Evolutionary conservation across 2,329 filamentous ascomycete species (phyloP).

Genomic region (Colletotrichum lupini): DNA sequence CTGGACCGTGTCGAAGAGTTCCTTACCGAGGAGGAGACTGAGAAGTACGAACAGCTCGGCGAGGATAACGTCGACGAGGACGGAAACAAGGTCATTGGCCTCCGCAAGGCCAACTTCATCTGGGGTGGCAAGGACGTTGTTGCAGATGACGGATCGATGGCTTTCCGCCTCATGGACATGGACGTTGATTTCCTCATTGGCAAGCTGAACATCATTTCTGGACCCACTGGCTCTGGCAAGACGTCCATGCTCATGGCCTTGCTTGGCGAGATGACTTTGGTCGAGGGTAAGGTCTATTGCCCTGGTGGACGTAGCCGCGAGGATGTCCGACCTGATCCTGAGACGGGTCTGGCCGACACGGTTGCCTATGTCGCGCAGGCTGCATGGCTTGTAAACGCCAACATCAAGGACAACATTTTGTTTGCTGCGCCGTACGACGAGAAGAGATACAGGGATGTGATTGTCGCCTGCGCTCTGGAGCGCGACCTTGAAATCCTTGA

Average conservation of each 20-base stretch:
- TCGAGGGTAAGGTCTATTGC: constrained; percentile 84
- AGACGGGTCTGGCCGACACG: constrained; percentile 88
- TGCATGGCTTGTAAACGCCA: constrained; percentile 96
- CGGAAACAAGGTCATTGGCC: constrained; percentile 82
- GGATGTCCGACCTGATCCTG: constrained; percentile 82
- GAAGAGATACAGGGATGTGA: constrained; percentile 85
- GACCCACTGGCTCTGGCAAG: constrained; percentile 94
- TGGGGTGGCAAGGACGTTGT: constrained; percentile 82
- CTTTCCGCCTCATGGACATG: constrained; percentile 86
- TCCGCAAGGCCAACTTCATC: constrained; percentile 85
- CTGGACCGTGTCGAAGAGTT: constrained; percentile 97
- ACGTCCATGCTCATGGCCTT: constrained; percentile 96
- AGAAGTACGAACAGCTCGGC: constrained; percentile 89
- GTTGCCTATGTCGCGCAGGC: constrained; percentile 97
- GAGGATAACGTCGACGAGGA: constrained; percentile 75
- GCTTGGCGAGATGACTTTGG: constrained; percentile 92
- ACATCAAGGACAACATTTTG: constrained; percentile 94
- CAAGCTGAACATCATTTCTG: constrained; percentile 91
- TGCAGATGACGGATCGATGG: constrained; percentile 73
- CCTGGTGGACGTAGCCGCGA: constrained; percentile 89
- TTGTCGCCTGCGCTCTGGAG: constrained; percentile 90
- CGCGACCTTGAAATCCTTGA: constrained; percentile 93
- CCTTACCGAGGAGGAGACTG: constrained; percentile 91
- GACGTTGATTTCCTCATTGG: constrained; percentile 86
- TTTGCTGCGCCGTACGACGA: constrained; percentile 87